phyloP scores from a whole-genome alignment of 1,284 basidiomycete species.

The Austroboletus olivaceoglutinosus region DNA sequence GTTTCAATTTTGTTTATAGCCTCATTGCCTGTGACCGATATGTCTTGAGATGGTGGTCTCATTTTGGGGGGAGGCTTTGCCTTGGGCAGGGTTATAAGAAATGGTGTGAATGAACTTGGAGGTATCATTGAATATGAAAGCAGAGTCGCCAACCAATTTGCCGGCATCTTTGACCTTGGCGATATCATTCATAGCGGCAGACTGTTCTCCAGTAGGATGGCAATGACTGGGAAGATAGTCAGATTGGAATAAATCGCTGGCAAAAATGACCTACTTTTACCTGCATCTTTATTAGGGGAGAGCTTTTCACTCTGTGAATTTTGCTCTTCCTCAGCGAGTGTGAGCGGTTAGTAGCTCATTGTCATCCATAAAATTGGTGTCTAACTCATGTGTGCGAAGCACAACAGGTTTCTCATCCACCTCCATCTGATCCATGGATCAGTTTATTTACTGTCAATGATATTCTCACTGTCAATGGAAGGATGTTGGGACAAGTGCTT shows the following conservation, averaged over 20 bases:
- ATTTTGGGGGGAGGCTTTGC: slow-evolving; percentile 47
- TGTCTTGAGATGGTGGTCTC: slow-evolving; percentile 48
- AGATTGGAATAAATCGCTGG: neutral
- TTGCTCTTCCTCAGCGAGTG: slow-evolving; percentile 80
- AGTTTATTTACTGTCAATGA: slow-evolving; percentile 38
- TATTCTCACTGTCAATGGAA: slow-evolving; percentile 63
- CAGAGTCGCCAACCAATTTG: slow-evolving; percentile 51
- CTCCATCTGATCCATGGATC: slow-evolving; percentile 69
- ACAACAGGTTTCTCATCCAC: slow-evolving; percentile 69
- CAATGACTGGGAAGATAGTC: slow-evolving; percentile 51
- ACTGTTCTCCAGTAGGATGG: slow-evolving; percentile 55
- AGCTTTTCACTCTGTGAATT: slow-evolving; percentile 74
- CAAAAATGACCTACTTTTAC: slow-evolving; percentile 59
- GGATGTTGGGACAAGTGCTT: slow-evolving; percentile 75
- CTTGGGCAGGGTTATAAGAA: slow-evolving; percentile 54
- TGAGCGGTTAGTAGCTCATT: slow-evolving; percentile 96
- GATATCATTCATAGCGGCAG: slow-evolving; percentile 41
- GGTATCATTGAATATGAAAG: slow-evolving; percentile 93
- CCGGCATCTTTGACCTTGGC: slow-evolving; percentile 65
- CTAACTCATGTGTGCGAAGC: slow-evolving; percentile 64
- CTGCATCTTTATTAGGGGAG: slow-evolving; percentile 83
- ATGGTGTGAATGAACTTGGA: slow-evolving; percentile 96
- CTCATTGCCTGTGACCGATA: slow-evolving; percentile 61
- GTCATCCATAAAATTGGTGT: slow-evolving; percentile 94
- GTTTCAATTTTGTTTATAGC: slow-evolving; percentile 75